phyloP scores from a whole-genome alignment of 1,284 basidiomycete species.

The Agroathelia rolfsii region DNA sequence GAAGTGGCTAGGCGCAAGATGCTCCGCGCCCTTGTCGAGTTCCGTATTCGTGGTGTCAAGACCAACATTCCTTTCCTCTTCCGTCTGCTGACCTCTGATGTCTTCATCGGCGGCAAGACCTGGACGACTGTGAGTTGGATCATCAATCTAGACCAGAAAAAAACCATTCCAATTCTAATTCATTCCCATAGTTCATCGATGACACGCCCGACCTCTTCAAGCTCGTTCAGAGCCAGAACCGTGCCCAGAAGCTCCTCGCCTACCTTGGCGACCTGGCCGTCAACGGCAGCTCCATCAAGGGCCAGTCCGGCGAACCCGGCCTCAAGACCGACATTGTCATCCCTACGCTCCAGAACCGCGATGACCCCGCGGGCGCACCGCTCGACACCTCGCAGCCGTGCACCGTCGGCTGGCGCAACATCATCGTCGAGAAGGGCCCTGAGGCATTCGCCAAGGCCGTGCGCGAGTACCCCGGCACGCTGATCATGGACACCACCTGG shows the following conservation, averaged over 20 bases:
- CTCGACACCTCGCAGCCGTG: constrained; percentile 82
- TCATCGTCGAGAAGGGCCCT: constrained; percentile 96
- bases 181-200: constrained; percentile 77
- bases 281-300: constrained; percentile 96
- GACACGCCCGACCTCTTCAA: constrained; percentile 99
- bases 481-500: constrained; percentile 99
- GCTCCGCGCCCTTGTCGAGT: constrained; percentile 97
- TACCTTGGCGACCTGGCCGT: constrained; percentile 98
- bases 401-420: constrained; percentile 93
- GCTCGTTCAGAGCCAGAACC: constrained; percentile 94
- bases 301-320: constrained; percentile 89
- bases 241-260: constrained; percentile 93
- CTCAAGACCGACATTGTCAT: constrained; percentile 85
- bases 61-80: constrained; percentile 99
- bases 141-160: constrained; percentile 1
- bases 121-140: constrained; percentile 80
- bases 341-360: constrained; percentile 73
- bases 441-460: constrained; percentile 99
- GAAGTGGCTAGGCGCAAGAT: constrained; percentile 98
- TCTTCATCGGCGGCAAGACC: constrained; percentile 92
- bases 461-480: constrained; percentile 88
- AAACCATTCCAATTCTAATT: constrained; percentile 7
- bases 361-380: constrained; percentile 58
- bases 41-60: constrained; percentile 99
- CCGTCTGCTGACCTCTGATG: constrained; percentile 94